Percentiles rank a stretch among this genome's conserved stretches.
phyloP scores from a whole-genome alignment of 2,329 filamentous ascomycete genomes.

The Fusarium nisikadoi region DNA sequence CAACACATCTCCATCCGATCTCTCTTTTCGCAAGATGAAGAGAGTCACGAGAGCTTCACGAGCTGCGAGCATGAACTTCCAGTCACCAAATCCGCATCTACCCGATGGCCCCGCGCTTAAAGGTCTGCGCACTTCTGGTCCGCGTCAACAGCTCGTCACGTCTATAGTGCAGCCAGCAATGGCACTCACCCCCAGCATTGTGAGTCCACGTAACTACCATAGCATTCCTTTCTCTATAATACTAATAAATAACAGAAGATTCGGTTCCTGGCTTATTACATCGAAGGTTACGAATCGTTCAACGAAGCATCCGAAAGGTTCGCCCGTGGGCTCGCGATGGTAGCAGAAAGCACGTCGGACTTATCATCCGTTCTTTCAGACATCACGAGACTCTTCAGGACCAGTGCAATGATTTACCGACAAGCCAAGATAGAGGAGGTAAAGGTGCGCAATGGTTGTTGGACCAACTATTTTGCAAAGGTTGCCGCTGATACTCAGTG shows the following conservation, averaged over 20 bases:
- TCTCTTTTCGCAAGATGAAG: background rate
- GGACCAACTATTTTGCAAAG: background rate
- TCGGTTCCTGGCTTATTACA: background rate
- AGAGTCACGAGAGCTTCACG: background rate
- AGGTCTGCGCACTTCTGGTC: background rate
- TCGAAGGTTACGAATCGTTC: background rate
- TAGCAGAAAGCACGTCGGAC: background rate
- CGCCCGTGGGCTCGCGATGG: background rate
- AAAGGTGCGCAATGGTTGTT: background rate
- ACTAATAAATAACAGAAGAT: background rate
- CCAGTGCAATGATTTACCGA: accelerated
- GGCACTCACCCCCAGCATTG: too few species aligned
- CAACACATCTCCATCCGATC: background rate
- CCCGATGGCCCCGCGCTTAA: too few species aligned
- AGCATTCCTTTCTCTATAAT: accelerated
- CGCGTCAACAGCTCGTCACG: background rate
- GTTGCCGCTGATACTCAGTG: background rate
- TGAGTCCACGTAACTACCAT: background rate
- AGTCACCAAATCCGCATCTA: background rate
- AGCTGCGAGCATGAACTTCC: background rate
- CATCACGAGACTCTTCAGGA: too few species aligned
- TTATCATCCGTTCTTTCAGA: background rate
- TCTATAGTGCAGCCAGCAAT: background rate
- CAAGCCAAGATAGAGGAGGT: background rate
- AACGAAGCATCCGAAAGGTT: background rate